Percentiles rank a stretch among this genome's conserved stretches.
Evolutionary conservation across 176 grass and related monocot genomes (phyloP).

Genomic region (Phragmites australis): DNA sequence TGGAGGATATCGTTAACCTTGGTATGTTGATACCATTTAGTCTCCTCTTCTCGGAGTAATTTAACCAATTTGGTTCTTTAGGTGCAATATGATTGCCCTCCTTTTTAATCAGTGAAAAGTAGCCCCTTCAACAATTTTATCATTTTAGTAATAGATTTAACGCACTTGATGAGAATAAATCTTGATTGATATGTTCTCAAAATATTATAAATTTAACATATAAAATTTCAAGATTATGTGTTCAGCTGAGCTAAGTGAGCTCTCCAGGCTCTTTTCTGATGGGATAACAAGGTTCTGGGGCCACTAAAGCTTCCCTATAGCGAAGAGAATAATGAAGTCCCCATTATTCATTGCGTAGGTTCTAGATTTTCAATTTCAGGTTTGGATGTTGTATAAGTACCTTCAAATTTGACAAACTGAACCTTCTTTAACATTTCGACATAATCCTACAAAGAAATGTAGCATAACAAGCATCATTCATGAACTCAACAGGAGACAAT

Average conservation of each 20-base stretch:
- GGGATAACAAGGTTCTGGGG: background rate
- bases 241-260: background rate
- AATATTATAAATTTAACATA: background rate
- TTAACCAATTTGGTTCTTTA: too few relatives aligned
- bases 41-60: too few relatives aligned
- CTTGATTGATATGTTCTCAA: background rate
- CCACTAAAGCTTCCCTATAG: background rate
- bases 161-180: background rate
- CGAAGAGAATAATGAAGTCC: background rate
- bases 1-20: too few relatives aligned
- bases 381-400: too few relatives aligned
- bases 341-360: conserved; percentile 2
- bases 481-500: background rate
- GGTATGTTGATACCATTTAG: too few relatives aligned
- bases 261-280: background rate
- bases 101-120: conserved; percentile 1
- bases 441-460: background rate
- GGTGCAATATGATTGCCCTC: too few relatives aligned
- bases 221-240: background rate
- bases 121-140: background rate
- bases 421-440: conserved; percentile 24
- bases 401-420: too few relatives aligned
- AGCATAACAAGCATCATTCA: conserved; percentile 13
- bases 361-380: conserved; percentile 12
- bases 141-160: background rate